A percentile compares a stretch with the other conserved stretches of the same genome.
phyloP scores from a whole-genome alignment of 202 grass and related monocot genomes.

The Setaria viridis region DNA sequence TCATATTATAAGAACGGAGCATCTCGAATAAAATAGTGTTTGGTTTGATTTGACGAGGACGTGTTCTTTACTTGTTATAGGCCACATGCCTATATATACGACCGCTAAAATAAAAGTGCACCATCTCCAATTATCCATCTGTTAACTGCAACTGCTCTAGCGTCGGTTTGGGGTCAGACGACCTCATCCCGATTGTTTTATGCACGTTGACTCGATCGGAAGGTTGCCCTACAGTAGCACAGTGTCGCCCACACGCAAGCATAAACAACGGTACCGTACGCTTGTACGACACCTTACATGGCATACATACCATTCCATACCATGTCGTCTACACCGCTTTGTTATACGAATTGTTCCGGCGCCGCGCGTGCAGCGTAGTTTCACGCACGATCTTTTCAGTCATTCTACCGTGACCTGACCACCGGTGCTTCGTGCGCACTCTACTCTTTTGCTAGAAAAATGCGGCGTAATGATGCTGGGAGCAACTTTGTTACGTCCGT shows the following conservation, averaged over 20 bases:
- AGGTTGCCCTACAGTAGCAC: not conserved
- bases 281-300: not conserved
- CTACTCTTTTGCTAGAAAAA: not conserved
- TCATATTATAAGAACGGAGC: not conserved
- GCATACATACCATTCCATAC: not conserved
- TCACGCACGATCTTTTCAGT: not conserved
- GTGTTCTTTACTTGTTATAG: conserved; percentile 19
- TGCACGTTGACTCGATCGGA: not conserved
- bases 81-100: conserved; percentile 10
- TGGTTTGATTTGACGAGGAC: conserved; percentile 6
- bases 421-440: conserved; percentile 26
- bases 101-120: not conserved
- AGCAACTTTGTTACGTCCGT: not conserved
- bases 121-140: not conserved
- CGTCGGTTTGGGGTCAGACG: not conserved
- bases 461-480: not conserved
- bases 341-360: not conserved
- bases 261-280: not conserved
- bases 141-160: not conserved
- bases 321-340: not conserved
- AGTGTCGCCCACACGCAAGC: conserved; percentile 16
- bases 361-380: not conserved
- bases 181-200: not conserved
- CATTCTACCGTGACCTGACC: not conserved
- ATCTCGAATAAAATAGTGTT: not conserved